phyloP scores from a whole-genome alignment of 1,284 basidiomycete species.

The Hypsizygus ulmarius region DNA sequence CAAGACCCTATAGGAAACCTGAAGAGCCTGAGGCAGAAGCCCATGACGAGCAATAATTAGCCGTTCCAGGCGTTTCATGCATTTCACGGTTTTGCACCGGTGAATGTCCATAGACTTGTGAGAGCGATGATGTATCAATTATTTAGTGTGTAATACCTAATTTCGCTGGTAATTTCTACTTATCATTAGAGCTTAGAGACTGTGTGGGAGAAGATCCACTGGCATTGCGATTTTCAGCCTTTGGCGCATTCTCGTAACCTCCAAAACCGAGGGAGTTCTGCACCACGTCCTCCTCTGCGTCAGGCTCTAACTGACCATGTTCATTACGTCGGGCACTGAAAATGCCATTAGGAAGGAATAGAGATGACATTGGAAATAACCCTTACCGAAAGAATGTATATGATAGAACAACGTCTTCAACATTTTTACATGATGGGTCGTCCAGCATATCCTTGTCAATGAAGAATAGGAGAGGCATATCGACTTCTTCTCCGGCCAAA shows the following conservation, averaged over 20 bases:
- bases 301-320: slow-evolving; percentile 81
- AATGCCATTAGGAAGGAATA: slow-evolving; percentile 4
- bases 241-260: slow-evolving; percentile 55
- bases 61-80: neutral
- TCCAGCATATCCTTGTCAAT: slow-evolving; percentile 96
- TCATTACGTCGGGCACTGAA: slow-evolving; percentile 76
- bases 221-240: slow-evolving; percentile 26
- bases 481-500: slow-evolving; percentile 94
- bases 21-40: slow-evolving; percentile 5
- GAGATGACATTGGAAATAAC: neutral
- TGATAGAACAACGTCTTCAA: slow-evolving; percentile 91
- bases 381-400: slow-evolving; percentile 96
- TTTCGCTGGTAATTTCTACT: slow-evolving; percentile 6
- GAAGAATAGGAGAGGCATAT: slow-evolving; percentile 98
- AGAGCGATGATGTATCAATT: slow-evolving; percentile 3
- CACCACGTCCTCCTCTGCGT: slow-evolving; percentile 76
- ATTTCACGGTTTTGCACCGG: too few relatives aligned
- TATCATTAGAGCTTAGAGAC: slow-evolving; percentile 2
- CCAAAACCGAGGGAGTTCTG: slow-evolving; percentile 77
- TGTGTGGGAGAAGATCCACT: slow-evolving; percentile 1
- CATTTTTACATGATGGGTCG: slow-evolving; percentile 81
- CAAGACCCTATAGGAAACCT: slow-evolving; percentile 12
- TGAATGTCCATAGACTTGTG: neutral
- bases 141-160: slow-evolving; percentile 2
- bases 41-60: neutral